phyloP scores from a whole-genome alignment of 331 rosid species.

The Pyrus hybrid region DNA sequence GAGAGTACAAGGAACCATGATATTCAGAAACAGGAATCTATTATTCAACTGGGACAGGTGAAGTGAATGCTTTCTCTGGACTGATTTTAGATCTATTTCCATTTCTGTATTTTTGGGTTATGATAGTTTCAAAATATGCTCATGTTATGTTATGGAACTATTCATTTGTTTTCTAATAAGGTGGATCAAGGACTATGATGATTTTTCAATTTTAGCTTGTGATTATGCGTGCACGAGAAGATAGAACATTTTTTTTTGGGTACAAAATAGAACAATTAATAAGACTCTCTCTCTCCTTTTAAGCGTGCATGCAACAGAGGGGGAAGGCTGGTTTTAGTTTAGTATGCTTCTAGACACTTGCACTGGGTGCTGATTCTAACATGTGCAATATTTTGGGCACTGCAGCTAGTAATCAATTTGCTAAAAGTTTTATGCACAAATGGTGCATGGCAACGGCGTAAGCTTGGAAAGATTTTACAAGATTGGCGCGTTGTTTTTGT shows the following conservation, averaged over 20 bases:
- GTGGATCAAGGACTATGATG: neutral
- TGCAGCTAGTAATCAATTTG: conserved; percentile 76
- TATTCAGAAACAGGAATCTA: conserved; percentile 60
- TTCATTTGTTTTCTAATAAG: neutral
- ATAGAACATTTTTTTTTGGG: too few relatives aligned
- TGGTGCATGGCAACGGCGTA: conserved; percentile 98
- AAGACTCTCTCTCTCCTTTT: neutral
- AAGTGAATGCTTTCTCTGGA: conserved; percentile 7
- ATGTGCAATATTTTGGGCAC: conserved; percentile 7
- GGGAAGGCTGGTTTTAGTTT: neutral
- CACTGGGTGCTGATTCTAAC: conserved; percentile 18
- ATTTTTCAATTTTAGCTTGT: neutral
- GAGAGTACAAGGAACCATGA: conserved; percentile 63
- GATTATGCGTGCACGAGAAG: neutral
- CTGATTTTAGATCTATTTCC: neutral
- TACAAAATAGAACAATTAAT: too few relatives aligned
- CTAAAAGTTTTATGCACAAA: conserved; percentile 85
- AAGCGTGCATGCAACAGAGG: neutral
- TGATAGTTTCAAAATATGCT: neutral
- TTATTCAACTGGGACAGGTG: conserved; percentile 88
- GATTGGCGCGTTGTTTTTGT: conserved; percentile 85
- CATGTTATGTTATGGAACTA: neutral
- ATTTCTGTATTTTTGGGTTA: neutral
- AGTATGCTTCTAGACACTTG: neutral
- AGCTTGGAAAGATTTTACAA: conserved; percentile 92